Percentiles rank a stretch among this genome's conserved stretches.
These are phyloP conservation scores for Neurospora sp. DNA, from an alignment of 495 filamentous ascomycete species.

Conservation along the genomic window DNA sequence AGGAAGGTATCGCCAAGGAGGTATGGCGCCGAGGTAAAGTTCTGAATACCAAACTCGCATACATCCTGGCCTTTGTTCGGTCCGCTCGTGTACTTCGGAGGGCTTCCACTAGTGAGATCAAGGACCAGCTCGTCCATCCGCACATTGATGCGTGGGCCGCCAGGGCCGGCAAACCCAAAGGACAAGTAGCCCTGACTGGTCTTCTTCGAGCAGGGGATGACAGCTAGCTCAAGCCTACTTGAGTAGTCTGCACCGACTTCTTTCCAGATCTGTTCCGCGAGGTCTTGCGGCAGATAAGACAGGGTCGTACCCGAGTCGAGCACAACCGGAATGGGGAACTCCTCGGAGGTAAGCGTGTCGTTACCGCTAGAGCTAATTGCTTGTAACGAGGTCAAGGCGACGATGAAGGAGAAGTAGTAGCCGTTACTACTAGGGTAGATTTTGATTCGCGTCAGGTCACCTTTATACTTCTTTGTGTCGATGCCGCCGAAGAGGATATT, in stretches of 20 bases:
- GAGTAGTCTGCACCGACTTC: conserved; percentile 54
- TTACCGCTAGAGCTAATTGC: conserved; percentile 35
- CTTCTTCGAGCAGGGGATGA: conserved; percentile 62
- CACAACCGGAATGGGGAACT: conserved; percentile 54
- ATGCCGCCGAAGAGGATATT: conserved; percentile 77
- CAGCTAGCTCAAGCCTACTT: conserved; percentile 36
- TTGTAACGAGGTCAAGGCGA: conserved; percentile 55
- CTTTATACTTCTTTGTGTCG: conserved; percentile 74
- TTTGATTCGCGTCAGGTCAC: conserved; percentile 59
- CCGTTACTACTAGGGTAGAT: conserved; percentile 38
- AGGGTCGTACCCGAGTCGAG: conserved; percentile 87
- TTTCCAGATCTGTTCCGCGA: conserved; percentile 56
- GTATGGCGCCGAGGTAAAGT: conserved; percentile 46
- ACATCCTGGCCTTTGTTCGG: conserved; percentile 44
- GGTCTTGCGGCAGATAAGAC: conserved; percentile 66
- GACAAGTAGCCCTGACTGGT: conserved; percentile 52
- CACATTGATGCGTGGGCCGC: conserved; percentile 57
- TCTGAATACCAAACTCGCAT: conserved; percentile 70
- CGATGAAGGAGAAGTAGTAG: conserved; percentile 51
- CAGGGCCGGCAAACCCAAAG: conserved; percentile 59
- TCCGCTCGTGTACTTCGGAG: conserved; percentile 33
- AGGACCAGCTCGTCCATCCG: conserved; percentile 69
- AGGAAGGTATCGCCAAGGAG: conserved; percentile 95
- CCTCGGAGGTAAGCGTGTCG: conserved; percentile 39
- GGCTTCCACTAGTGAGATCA: conserved; percentile 36